These are phyloP conservation scores for Thermoascus crustaceus DNA, from an alignment of 2,329 filamentous ascomycete genomes.

Conservation along the genomic window DNA sequence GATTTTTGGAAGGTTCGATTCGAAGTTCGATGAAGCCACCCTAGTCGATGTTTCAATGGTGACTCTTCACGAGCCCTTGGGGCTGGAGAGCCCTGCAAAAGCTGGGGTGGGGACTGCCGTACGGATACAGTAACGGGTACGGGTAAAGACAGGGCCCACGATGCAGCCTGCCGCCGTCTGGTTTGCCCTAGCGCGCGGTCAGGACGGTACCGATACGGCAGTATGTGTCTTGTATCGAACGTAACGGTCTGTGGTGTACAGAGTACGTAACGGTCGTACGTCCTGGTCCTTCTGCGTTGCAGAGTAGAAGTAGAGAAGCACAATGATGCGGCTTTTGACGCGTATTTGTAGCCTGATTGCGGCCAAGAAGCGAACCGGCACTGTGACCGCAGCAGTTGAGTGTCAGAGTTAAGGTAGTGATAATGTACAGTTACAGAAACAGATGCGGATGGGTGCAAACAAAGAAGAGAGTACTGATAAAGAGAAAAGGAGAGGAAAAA, in stretches of 20 bases:
- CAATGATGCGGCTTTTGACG: no score
- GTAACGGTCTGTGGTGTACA: background rate
- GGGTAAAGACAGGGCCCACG: no score
- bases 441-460: background rate
- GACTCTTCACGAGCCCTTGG: conserved; percentile 2
- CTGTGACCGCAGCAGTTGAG: background rate
- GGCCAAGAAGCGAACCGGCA: no score
- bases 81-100: background rate
- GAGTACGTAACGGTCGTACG: background rate
- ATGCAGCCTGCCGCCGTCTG: no score
- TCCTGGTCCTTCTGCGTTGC: background rate
- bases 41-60: conserved; percentile 2
- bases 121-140: background rate
- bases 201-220: background rate
- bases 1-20: conserved; percentile 3
- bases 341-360: no score
- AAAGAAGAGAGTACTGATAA: background rate
- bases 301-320: no score
- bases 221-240: background rate
- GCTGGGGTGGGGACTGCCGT: background rate
- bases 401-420: background rate
- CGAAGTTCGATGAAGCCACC: conserved; percentile 1
- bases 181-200: background rate
- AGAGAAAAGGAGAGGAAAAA: background rate
- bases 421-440: background rate